These are phyloP conservation scores for Tilletiaria anomala DNA, from an alignment of 1,284 basidiomycete genomes.

Conservation along the genomic window DNA sequence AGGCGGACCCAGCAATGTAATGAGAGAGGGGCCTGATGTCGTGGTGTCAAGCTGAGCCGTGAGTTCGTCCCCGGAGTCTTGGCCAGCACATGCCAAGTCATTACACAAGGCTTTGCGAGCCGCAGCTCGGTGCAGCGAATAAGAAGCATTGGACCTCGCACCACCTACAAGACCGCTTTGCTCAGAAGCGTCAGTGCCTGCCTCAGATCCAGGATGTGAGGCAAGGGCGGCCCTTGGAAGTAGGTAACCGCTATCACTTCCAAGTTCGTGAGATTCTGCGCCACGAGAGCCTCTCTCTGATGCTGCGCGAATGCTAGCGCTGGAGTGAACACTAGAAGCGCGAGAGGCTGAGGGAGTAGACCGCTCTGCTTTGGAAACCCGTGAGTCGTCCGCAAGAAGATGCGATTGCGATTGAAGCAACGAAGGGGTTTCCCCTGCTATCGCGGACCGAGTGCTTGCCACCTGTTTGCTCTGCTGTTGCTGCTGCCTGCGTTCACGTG, in stretches of 20 bases:
- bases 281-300: no score
- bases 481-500: conserved; percentile 7
- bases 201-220: no score
- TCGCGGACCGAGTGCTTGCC: background rate
- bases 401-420: background rate
- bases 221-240: no score
- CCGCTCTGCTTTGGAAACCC: conserved; percentile 4
- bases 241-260: no score
- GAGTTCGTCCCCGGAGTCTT: conserved; percentile 1
- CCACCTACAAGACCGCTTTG: conserved; percentile 5
- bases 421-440: background rate
- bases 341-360: background rate
- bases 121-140: conserved; percentile 4
- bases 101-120: background rate
- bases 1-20: background rate
- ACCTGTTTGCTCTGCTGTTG: conserved; percentile 1
- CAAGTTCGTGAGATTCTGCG: no score
- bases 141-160: background rate
- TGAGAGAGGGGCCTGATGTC: conserved; percentile 3
- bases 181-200: no score
- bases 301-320: conserved; percentile 7
- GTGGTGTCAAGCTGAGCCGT: conserved; percentile 1
- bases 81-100: background rate
- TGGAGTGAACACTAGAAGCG: conserved; percentile 7
- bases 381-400: background rate